Percentiles rank a stretch among this genome's conserved stretches.
These are phyloP conservation scores for Chimonanthus salicifolius DNA, from an alignment of 164 flowering plant genomes.

Conservation along the genomic window DNA sequence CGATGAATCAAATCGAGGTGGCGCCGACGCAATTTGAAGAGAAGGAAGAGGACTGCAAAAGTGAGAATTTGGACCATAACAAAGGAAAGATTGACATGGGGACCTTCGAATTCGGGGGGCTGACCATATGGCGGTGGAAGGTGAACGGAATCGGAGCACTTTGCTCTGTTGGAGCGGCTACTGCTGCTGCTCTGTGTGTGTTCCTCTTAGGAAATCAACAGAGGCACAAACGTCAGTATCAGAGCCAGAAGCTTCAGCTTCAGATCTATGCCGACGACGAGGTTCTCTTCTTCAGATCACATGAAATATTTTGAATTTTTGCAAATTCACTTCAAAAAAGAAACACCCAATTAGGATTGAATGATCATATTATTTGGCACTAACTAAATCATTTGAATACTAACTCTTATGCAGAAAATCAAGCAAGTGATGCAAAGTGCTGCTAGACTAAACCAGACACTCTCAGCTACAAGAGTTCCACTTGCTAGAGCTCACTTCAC, in stretches of 20 bases:
- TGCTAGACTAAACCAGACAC: conserved; percentile 43
- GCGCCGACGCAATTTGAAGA: conserved; percentile 24
- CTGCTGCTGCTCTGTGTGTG: conserved; percentile 59
- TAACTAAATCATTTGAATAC: background rate
- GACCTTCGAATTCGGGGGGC: conserved; percentile 16
- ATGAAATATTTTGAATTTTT: background rate
- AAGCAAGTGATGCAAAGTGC: conserved; percentile 50
- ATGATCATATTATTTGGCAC: background rate
- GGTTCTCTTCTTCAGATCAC: conserved; percentile 25
- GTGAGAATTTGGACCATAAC: background rate
- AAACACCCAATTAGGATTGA: background rate
- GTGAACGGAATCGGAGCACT: conserved; percentile 48
- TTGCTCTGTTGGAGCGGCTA: conserved; percentile 46
- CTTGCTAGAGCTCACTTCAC: conserved; percentile 43
- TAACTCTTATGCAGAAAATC: conserved; percentile 37
- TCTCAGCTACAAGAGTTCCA: conserved; percentile 44
- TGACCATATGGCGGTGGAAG: conserved; percentile 40
- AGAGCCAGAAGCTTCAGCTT: conserved; percentile 43
- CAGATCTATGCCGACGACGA: conserved; percentile 48
- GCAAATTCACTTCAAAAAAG: background rate
- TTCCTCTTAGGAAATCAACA: conserved; percentile 36
- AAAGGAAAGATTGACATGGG: conserved; percentile 10
- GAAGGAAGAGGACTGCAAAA: conserved; percentile 5
- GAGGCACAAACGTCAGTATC: conserved; percentile 19
- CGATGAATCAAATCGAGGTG: conserved; percentile 24